These are phyloP conservation scores for Diophrys sp. DNA, from an alignment of 73 alveolate genomes.

Conservation along the genomic window DNA sequence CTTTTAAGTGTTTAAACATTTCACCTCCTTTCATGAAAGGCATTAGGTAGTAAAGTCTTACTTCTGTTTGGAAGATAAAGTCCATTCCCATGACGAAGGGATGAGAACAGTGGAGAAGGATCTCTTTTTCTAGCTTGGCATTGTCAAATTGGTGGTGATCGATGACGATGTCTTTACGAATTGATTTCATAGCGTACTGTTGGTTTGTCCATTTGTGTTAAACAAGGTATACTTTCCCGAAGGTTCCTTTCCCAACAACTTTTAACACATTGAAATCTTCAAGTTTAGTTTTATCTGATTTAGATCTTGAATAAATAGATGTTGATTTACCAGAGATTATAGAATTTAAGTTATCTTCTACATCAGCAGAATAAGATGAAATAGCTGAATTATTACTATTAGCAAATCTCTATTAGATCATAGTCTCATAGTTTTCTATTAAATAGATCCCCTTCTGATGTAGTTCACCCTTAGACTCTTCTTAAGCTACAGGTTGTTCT, in stretches of 20 bases:
- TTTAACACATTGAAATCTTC: conserved; percentile 4
- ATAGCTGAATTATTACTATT: too few relatives aligned
- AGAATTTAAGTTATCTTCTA: too few relatives aligned
- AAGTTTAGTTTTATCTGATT: conserved; percentile 1
- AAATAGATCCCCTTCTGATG: too few relatives aligned
- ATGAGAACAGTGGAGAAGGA: conserved; percentile 38
- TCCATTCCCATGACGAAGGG: conserved; percentile 32
- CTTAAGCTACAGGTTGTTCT: too few relatives aligned
- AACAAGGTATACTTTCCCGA: conserved; percentile 21
- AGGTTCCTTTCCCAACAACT: conserved; percentile 19
- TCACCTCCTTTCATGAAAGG: conserved; percentile 78
- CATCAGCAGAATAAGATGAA: too few relatives aligned
- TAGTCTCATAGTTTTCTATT: too few relatives aligned
- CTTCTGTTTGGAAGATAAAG: background rate
- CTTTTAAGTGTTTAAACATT: conserved; percentile 70
- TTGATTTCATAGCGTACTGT: conserved; percentile 26
- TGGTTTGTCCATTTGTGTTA: background rate
- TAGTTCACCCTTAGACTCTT: too few relatives aligned
- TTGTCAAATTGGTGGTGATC: conserved; percentile 33
- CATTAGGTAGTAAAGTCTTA: background rate
- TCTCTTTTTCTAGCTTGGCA: conserved; percentile 44
- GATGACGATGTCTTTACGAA: conserved; percentile 36
- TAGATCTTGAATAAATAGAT: background rate
- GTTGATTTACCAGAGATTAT: conserved; percentile 9
- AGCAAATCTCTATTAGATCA: too few relatives aligned